Percentiles rank a stretch among this genome's conserved stretches.
phyloP scores from a whole-genome alignment of 305 asterid species.

The Ilex paraguariensis region DNA sequence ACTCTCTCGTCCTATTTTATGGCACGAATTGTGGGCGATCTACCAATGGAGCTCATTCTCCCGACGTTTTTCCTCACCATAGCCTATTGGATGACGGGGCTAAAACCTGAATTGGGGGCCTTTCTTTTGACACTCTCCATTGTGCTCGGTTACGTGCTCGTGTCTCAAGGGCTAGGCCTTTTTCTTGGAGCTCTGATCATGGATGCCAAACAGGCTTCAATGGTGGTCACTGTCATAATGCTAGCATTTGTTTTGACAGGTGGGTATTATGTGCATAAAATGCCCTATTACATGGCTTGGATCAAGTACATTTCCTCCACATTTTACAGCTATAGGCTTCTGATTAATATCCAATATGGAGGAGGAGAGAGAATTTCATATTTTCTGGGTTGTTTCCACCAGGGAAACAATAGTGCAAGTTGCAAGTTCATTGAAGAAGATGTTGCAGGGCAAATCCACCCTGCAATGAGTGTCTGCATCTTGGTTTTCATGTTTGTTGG shows the following conservation, averaged over 20 bases:
- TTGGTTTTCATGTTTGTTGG: conserved; percentile 74
- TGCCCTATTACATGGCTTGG: conserved; percentile 73
- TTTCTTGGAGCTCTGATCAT: conserved; percentile 80
- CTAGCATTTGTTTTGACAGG: conserved; percentile 83
- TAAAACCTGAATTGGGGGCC: conserved; percentile 57
- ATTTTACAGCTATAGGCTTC: conserved; percentile 66
- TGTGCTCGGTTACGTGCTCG: conserved; percentile 66
- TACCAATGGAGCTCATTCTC: conserved; percentile 92
- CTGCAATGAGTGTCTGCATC: conserved; percentile 46
- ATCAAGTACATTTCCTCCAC: conserved; percentile 75
- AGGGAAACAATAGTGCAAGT: conserved; percentile 26
- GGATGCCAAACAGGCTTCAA: conserved; percentile 95
- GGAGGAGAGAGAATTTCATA: conserved; percentile 49
- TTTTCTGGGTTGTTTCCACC: conserved; percentile 46
- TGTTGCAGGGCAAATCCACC: conserved; percentile 62
- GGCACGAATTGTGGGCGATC: conserved; percentile 69
- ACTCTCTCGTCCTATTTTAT: conserved; percentile 84
- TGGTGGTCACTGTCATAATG: conserved; percentile 78
- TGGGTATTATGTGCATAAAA: conserved; percentile 82
- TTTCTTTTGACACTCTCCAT: conserved; percentile 52
- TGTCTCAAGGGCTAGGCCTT: conserved; percentile 86
- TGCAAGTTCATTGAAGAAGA: conserved; percentile 70
- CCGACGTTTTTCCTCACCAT: conserved; percentile 69
- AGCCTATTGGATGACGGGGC: conserved; percentile 86
- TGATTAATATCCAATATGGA: conserved; percentile 74